Evolutionary conservation across 306 rosid genomes (phyloP).

Genomic region (Potentilla sterilis): DNA sequence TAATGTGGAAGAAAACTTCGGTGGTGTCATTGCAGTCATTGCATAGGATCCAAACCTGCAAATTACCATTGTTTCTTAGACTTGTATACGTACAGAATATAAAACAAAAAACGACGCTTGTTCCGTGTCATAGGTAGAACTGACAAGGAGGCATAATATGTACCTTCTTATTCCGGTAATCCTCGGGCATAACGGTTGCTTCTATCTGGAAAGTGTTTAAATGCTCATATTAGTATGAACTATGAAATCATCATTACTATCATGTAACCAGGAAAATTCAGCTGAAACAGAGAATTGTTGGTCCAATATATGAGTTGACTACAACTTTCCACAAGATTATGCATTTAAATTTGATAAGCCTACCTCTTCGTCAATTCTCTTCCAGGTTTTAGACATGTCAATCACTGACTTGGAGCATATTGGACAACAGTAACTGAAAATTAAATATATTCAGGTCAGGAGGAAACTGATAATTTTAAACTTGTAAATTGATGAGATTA

Average conservation of each 20-base stretch:
- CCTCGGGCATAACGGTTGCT: constrained; percentile 84
- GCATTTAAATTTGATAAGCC: constrained; percentile 1
- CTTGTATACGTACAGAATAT: background rate
- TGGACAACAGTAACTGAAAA: constrained; percentile 77
- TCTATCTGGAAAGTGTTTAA: constrained; percentile 52
- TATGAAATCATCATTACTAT: constrained; percentile 1
- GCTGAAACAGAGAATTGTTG: background rate
- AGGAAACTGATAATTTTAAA: background rate
- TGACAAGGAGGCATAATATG: constrained; percentile 16
- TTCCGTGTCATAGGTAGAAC: background rate
- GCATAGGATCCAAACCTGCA: constrained; percentile 97
- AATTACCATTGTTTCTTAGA: constrained; percentile 21
- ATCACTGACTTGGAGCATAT: constrained; percentile 80
- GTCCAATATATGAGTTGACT: background rate
- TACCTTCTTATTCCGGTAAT: constrained; percentile 81
- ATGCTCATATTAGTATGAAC: constrained; percentile 20
- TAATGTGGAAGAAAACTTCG: constrained; percentile 76
- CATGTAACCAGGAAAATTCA: background rate
- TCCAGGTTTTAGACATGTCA: constrained; percentile 86
- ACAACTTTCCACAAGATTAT: background rate
- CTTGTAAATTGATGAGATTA: background rate
- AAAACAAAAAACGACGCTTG: background rate
- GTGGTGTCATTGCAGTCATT: constrained; percentile 96
- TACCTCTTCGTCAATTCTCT: constrained; percentile 96
- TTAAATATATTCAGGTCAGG: constrained; percentile 25